Evolutionary conservation across 2,329 filamentous ascomycete genomes (phyloP).

Genomic region (Alternaria burnsii): DNA sequence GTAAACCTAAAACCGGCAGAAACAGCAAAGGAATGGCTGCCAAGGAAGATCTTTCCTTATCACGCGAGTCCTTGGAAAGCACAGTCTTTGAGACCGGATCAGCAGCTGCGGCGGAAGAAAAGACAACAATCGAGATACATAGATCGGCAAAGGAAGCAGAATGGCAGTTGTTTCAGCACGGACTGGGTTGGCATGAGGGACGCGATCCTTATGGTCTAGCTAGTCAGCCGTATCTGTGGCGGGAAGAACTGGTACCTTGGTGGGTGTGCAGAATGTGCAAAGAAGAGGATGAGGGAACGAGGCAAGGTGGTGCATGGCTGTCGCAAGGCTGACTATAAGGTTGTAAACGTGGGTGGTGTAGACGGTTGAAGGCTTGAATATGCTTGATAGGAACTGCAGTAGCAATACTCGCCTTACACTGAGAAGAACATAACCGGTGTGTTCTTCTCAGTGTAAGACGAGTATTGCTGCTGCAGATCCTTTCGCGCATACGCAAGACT

Average conservation of each 20-base stretch:
- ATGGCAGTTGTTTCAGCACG: neutral
- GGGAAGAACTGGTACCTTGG: neutral
- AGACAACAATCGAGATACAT: neutral
- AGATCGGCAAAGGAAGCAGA: neutral
- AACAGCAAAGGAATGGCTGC: neutral
- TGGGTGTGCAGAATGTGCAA: neutral
- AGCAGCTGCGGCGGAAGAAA: neutral
- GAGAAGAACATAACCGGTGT: neutral
- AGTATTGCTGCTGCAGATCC: neutral
- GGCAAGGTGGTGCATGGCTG: neutral
- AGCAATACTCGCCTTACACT: neutral
- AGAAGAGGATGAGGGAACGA: neutral
- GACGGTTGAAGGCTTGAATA: neutral
- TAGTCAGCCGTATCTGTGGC: neutral
- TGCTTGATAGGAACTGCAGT: neutral
- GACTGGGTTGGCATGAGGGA: neutral
- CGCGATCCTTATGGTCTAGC: slow-evolving; percentile 1
- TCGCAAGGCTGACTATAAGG: neutral
- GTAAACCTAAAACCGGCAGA: neutral
- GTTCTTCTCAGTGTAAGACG: neutral
- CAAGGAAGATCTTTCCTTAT: neutral
- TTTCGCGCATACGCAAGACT: too few relatives aligned
- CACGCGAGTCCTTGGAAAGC: neutral
- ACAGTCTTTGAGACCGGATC: neutral
- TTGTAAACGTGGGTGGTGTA: neutral